These are phyloP conservation scores for Pythium plurisporium DNA, from an alignment of 352 stramenopile species.

Conservation along the genomic window DNA sequence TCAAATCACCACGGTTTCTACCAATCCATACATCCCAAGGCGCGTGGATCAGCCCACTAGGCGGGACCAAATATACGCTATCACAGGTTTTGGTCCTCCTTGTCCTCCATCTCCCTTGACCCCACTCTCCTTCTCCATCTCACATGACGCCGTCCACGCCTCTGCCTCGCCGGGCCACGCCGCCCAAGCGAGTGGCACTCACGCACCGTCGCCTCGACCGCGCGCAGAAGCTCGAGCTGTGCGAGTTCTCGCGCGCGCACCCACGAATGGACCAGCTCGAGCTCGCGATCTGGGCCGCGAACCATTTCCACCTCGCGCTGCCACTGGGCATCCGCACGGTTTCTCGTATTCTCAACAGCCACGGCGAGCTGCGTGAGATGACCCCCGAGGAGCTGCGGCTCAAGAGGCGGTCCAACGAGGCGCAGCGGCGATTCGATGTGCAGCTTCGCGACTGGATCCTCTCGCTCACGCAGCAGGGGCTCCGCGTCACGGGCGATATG, in stretches of 20 bases:
- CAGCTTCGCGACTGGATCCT: conserved; percentile 1
- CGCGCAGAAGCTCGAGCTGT: conserved; percentile 9
- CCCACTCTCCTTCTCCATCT: too few species aligned
- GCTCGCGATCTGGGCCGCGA: not conserved
- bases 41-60: too few species aligned
- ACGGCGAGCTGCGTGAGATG: conserved; percentile 1
- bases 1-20: too few species aligned
- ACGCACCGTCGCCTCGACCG: not conserved
- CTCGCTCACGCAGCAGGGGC: not conserved
- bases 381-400: not conserved
- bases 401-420: not conserved
- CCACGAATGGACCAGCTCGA: not conserved
- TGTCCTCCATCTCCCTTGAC: too few species aligned
- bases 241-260: not conserved
- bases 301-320: not conserved
- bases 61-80: not conserved
- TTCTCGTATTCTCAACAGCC: not conserved
- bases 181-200: too few species aligned
- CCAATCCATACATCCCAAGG: too few species aligned
- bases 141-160: not conserved
- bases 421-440: not conserved
- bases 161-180: not conserved
- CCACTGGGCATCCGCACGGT: not conserved
- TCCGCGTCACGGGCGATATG: not conserved
- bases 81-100: too few species aligned